Evolutionary conservation across 768 basidiomycete genomes (phyloP).

Genomic region (Pulveroboletus ravenelii): DNA sequence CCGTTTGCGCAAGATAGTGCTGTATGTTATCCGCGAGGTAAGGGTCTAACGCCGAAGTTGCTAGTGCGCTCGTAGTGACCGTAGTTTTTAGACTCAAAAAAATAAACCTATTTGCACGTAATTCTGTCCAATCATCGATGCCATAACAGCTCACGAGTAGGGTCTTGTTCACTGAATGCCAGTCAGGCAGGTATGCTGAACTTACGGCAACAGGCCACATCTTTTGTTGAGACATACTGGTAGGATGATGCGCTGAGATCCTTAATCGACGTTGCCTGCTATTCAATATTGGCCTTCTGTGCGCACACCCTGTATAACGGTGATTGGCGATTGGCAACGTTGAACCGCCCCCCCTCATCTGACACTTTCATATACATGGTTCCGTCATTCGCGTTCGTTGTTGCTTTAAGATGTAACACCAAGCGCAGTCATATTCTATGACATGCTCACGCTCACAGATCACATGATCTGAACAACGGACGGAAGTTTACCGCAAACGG

Average conservation of each 20-base stretch:
- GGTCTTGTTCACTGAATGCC: not conserved
- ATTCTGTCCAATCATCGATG: not conserved
- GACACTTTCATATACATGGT: no score
- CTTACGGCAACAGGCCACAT: not conserved
- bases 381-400: no score
- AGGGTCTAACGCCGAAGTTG: not conserved
- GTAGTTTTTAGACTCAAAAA: constrained; percentile 9
- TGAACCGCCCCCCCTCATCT: not conserved
- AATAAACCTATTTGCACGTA: constrained; percentile 4
- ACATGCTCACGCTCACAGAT: no score
- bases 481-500: not conserved
- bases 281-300: no score
- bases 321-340: not conserved
- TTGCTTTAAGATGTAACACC: no score
- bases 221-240: not conserved
- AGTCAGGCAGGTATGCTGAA: not conserved
- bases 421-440: no score
- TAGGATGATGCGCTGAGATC: not conserved
- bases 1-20: constrained; percentile 24
- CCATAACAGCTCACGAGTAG: constrained; percentile 1
- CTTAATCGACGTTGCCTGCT: not conserved
- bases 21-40: constrained; percentile 21
- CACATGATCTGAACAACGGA: not conserved
- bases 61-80: not conserved
- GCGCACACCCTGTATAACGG: not conserved